A percentile compares a stretch with the other conserved stretches of the same genome.
These are phyloP conservation scores for Aquilaria malaccensis DNA, from an alignment of 345 rosid genomes.

Conservation along the genomic window DNA sequence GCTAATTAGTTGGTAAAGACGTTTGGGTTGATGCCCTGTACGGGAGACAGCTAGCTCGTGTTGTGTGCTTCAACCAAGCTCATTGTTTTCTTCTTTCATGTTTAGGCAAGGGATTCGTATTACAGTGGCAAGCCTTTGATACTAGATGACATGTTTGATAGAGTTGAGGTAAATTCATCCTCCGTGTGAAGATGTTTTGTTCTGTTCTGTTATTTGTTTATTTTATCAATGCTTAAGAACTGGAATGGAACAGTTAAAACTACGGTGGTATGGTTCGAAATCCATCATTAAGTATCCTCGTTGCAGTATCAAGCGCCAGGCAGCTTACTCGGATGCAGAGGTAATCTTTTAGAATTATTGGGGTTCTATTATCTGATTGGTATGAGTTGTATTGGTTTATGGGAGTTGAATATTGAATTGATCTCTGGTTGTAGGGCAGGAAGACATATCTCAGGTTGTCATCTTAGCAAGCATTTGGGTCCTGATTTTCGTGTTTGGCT, in stretches of 20 bases:
- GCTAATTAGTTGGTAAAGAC: too few species aligned
- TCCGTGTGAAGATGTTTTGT: not conserved
- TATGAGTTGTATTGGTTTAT: not conserved
- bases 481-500: conserved; percentile 65
- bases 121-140: conserved; percentile 85
- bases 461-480: conserved; percentile 85
- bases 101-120: conserved; percentile 81
- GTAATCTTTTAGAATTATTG: conserved; percentile 31
- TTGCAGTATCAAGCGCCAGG: conserved; percentile 79
- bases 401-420: conserved; percentile 45
- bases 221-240: not conserved
- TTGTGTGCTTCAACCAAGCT: too few species aligned
- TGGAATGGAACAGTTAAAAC: conserved; percentile 48
- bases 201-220: not conserved
- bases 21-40: too few species aligned
- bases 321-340: conserved; percentile 92
- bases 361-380: not conserved
- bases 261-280: conserved; percentile 88
- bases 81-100: conserved; percentile 7
- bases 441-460: conserved; percentile 80
- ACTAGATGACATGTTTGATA: conserved; percentile 92
- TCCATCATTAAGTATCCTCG: conserved; percentile 93
- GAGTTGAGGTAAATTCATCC: conserved; percentile 70
- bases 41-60: too few species aligned
- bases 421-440: conserved; percentile 92